Evolutionary conservation across 2,329 filamentous ascomycete genomes (phyloP), one percentile per base, ranked within the genome.

Genomic region (Hypoxylon sp.): DNA sequence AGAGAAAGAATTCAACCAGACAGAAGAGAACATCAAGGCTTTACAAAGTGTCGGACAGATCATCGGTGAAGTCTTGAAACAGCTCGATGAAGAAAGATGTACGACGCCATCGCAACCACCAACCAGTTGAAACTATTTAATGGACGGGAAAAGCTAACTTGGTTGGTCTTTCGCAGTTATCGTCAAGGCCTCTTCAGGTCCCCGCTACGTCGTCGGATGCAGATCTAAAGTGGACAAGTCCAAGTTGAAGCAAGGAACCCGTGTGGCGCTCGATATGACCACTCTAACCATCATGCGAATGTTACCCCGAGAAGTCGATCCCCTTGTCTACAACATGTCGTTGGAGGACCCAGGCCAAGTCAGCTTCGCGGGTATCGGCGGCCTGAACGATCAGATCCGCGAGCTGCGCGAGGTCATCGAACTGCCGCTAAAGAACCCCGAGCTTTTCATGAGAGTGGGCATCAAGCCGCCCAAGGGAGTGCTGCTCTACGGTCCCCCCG

Each of bases 281-380:
- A 99, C 96, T 19, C 91, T 99, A 74, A 99, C 96, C 67, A 99
- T 99, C 82, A 99, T 99, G 96, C 93, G 96, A 77, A 99, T 99
- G 96, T 87, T 99, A 50, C 97, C 96, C 66, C 92, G 96, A 80
- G 96, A 99, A 85, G 97, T 99, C 79, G 96, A 99, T 79, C 96
- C 96, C 19, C 87, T 99, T 73, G 96, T 99, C 74, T 99, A 99
- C 88, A 99, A 99, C 86, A 99, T 99, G 96, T 99, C 96, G 19
- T 83, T 99, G 75, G 96, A 99, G 81, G 96, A 99, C 79, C 96
- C 96, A 0, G 96, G 96, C 5, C 95, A 98, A 81, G 91, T 99
- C 81, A 98, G 93, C 85, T 99, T 99, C 81, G 95, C 91, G 43
- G 96, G 97, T 75, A 99, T 99, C 74, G 96, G 96, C 83, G 96